phyloP scores from a whole-genome alignment of 1,139 yeast species.

The Candida smagusa region DNA sequence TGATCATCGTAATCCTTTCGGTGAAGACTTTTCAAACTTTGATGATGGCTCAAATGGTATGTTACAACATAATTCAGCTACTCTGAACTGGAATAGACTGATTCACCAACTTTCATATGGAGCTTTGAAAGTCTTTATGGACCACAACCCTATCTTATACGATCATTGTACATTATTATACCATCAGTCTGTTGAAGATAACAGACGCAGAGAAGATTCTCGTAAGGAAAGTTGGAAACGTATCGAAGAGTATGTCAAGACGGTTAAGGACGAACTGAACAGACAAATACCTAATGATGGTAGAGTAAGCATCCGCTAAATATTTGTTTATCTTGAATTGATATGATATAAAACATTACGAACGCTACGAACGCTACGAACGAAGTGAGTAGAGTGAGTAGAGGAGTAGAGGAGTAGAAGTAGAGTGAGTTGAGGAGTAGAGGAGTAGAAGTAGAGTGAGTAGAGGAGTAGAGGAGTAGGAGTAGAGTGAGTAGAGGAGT shows the following conservation, averaged over 20 bases:
- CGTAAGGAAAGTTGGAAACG: conserved; percentile 75
- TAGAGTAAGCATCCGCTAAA: background rate
- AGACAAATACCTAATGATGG: background rate
- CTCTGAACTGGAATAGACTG: conserved; percentile 81
- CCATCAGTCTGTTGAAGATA: conserved; percentile 70
- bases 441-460: too few relatives aligned
- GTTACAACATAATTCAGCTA: conserved; percentile 42
- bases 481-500: too few relatives aligned
- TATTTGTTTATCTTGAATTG: background rate
- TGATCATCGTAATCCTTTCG: conserved; percentile 9
- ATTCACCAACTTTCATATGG: conserved; percentile 88
- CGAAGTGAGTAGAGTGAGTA: too few relatives aligned
- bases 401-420: too few relatives aligned
- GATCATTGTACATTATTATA: conserved; percentile 89
- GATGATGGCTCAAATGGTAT: conserved; percentile 16
- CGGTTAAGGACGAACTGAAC: conserved; percentile 15
- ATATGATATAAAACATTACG: too few relatives aligned
- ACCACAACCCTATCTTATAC: conserved; percentile 84
- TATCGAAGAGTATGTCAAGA: conserved; percentile 59
- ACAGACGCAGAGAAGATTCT: conserved; percentile 55
- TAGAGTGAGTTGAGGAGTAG: too few relatives aligned
- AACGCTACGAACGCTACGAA: too few relatives aligned
- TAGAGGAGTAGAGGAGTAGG: too few relatives aligned
- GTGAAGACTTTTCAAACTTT: conserved; percentile 14
- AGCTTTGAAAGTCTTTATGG: conserved; percentile 90